A percentile compares a stretch with the other conserved stretches of the same genome.
Evolutionary conservation across 2,329 filamentous ascomycete species (phyloP).

Genomic region (Ceratocystis papillata): DNA sequence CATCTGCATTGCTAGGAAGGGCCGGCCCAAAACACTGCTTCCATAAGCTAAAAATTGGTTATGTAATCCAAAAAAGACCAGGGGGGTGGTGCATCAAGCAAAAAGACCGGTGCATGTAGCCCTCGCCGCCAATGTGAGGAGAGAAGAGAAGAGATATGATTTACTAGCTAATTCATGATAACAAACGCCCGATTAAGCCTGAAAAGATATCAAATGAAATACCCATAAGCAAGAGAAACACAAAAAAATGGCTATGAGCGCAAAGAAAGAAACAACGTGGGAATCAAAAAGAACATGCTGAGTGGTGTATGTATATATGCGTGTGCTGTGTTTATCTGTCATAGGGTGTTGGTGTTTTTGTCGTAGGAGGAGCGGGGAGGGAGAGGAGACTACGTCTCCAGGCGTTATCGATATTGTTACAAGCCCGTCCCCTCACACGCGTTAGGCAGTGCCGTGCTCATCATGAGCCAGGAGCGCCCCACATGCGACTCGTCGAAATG

Average conservation of each 20-base stretch:
- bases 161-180: constrained; percentile 4
- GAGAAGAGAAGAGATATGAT: constrained; percentile 12
- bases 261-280: neutral
- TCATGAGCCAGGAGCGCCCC: constrained; percentile 11
- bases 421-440: neutral
- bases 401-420: constrained; percentile 1
- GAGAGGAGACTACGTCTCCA: neutral
- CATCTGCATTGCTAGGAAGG: no score
- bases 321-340: constrained; percentile 1
- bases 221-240: neutral
- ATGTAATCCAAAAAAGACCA: no score
- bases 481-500: constrained; percentile 21
- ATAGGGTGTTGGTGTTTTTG: neutral
- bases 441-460: neutral
- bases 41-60: no score
- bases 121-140: no score
- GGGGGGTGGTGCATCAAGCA: no score
- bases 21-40: no score
- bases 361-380: neutral
- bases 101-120: no score
- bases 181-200: neutral
- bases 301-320: constrained; percentile 7
- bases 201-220: neutral
- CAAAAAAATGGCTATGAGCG: neutral
- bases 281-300: constrained; percentile 7